phyloP scores from a whole-genome alignment of 2,329 filamentous ascomycete genomes.

The Alternaria ventricosa region DNA sequence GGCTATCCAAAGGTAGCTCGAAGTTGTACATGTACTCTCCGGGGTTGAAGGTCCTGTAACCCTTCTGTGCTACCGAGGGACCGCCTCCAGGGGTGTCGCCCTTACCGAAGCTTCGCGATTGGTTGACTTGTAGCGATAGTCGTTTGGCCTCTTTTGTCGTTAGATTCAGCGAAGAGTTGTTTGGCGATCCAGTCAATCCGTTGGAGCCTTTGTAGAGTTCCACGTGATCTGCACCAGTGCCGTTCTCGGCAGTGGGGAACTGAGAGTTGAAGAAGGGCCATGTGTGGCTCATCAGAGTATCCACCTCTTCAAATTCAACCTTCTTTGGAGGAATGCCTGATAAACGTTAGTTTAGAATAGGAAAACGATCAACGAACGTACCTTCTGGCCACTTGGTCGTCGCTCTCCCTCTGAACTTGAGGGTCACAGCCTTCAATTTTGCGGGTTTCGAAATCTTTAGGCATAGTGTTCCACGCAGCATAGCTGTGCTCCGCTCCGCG shows the following conservation, averaged over 20 bases:
- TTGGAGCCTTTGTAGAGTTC: conserved; percentile 59
- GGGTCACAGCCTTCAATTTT: conserved; percentile 89
- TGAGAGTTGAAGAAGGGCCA: conserved; percentile 91
- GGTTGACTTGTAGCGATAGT: conserved; percentile 78
- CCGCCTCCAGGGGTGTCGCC: conserved; percentile 67
- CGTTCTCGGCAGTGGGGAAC: conserved; percentile 64
- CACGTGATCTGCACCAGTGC: conserved; percentile 68
- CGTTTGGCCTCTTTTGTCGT: conserved; percentile 64
- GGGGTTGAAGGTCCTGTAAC: conserved; percentile 84
- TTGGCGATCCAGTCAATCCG: conserved; percentile 54
- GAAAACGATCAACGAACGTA: conserved; percentile 31
- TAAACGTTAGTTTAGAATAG: conserved; percentile 8
- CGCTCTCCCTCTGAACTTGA: conserved; percentile 85
- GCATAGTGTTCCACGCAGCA: conserved; percentile 83
- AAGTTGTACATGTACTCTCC: conserved; percentile 78
- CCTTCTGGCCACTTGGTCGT: conserved; percentile 96
- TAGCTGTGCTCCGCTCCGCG: conserved; percentile 73
- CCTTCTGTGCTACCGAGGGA: conserved; percentile 72
- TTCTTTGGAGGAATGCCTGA: conserved; percentile 84
- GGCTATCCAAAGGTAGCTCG: conserved; percentile 81
- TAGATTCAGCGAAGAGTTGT: conserved; percentile 53
- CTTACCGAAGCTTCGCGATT: conserved; percentile 85
- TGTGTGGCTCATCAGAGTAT: conserved; percentile 85
- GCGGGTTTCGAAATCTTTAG: conserved; percentile 85
- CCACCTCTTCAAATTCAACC: conserved; percentile 80